Conservation (phyloP, 306 rosid genomes). For the Comarum palustre region DNA sequence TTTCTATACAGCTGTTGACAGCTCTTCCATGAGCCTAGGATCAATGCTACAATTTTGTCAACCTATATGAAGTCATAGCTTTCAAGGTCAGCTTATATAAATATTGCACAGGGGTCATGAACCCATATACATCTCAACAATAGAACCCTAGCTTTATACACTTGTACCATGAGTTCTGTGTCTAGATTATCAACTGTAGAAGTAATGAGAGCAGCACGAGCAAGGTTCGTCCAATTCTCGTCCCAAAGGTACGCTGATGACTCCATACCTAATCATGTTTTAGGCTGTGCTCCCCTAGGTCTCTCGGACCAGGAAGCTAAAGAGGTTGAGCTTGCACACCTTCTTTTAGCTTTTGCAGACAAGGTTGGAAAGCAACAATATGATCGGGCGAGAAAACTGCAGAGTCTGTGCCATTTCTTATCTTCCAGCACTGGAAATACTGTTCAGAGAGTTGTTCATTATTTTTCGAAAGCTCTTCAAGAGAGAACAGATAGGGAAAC, state of each 20-base stretch:
- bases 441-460: constrained; percentile 42
- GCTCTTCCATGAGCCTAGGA: neutral
- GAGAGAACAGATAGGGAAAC: constrained; percentile 46
- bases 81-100: constrained; percentile 6
- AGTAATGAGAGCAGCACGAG: constrained; percentile 47
- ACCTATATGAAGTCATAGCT: constrained; percentile 7
- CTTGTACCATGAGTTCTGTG: constrained; percentile 9
- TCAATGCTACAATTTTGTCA: constrained; percentile 9
- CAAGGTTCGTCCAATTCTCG: constrained; percentile 48
- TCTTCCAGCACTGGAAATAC: constrained; percentile 43
- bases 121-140: neutral
- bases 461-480: constrained; percentile 49
- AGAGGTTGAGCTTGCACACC: constrained; percentile 49
- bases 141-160: neutral
- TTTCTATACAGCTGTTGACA: constrained; percentile 13
- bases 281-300: constrained; percentile 33
- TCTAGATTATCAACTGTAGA: constrained; percentile 45
- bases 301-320: constrained; percentile 44
- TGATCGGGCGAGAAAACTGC: constrained; percentile 38
- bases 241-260: constrained; percentile 16
- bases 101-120: neutral
- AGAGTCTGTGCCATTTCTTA: constrained; percentile 34
- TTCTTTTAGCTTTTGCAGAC: constrained; percentile 59
- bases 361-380: constrained; percentile 45
- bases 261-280: constrained; percentile 33